Conservation (phyloP, 208 protist genomes). For the Leishmania martiniquensis region DNA sequence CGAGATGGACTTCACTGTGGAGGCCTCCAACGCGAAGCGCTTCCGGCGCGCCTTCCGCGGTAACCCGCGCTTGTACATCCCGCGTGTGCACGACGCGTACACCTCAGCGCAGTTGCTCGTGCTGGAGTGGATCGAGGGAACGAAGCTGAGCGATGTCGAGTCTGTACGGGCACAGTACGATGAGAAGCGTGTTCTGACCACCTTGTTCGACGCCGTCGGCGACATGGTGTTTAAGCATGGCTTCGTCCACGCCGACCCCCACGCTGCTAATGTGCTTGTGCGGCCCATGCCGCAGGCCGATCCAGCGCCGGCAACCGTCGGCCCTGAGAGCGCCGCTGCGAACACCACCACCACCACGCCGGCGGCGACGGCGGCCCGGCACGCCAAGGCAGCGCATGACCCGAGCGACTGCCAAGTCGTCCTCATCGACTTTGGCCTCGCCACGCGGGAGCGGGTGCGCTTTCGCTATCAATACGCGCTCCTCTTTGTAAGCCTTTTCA, state of each 20-base stretch:
- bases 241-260: slow-evolving; percentile 95
- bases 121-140: slow-evolving; percentile 94
- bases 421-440: slow-evolving; percentile 84
- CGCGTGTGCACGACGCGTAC: slow-evolving; percentile 53
- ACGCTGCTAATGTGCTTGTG: slow-evolving; percentile 94
- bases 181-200: slow-evolving; percentile 50
- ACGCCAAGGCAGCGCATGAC: slow-evolving; percentile 8
- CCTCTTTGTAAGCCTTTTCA: slow-evolving; percentile 79
- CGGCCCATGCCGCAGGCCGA: slow-evolving; percentile 32
- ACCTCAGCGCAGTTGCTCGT: slow-evolving; percentile 82
- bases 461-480: slow-evolving; percentile 86
- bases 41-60: slow-evolving; percentile 49
- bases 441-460: slow-evolving; percentile 58
- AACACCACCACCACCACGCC: neutral
- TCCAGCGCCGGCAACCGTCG: neutral
- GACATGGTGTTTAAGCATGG: slow-evolving; percentile 95
- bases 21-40: slow-evolving; percentile 71
- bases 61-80: slow-evolving; percentile 62
- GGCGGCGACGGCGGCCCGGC: neutral
- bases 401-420: slow-evolving; percentile 59
- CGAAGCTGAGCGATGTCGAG: slow-evolving; percentile 74
- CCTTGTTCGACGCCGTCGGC: slow-evolving; percentile 87
- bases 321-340: neutral
- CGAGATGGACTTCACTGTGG: slow-evolving; percentile 86
- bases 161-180: slow-evolving; percentile 56